Evolutionary conservation across 441 rosid species (phyloP).

Genomic region (Gossypium laxum): DNA sequence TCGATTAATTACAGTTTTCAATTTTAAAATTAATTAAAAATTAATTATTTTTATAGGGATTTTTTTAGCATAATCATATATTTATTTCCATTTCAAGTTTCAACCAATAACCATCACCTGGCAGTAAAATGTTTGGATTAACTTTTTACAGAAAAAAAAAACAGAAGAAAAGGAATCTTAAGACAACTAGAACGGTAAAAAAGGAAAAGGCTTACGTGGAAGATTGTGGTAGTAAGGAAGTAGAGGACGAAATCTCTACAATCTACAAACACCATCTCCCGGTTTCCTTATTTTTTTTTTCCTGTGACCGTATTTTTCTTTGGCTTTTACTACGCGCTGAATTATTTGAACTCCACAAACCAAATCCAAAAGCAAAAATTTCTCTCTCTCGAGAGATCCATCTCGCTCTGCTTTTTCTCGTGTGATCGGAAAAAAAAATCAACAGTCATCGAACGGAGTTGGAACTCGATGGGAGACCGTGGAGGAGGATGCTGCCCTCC

Average conservation of each 20-base stretch:
- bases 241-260: slow-evolving; percentile 11
- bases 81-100: too few relatives aligned
- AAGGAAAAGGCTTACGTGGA: slow-evolving; percentile 14
- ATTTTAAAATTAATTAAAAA: too few relatives aligned
- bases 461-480: slow-evolving; percentile 33
- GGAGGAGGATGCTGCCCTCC: slow-evolving; percentile 66
- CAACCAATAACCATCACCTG: too few relatives aligned
- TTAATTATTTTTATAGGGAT: too few relatives aligned
- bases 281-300: background rate
- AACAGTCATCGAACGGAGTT: slow-evolving; percentile 7
- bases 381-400: background rate
- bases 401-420: background rate
- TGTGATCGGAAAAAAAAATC: background rate
- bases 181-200: background rate
- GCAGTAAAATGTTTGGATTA: background rate
- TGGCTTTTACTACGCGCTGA: background rate
- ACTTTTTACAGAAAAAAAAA: background rate
- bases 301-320: background rate
- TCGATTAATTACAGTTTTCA: too few relatives aligned
- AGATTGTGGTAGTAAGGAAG: slow-evolving; percentile 12
- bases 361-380: background rate
- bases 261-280: background rate
- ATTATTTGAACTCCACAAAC: background rate
- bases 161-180: background rate
- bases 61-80: too few relatives aligned